Conservation (phyloP, 2,329 filamentous ascomycete species). For the Fusarium anguioides region DNA sequence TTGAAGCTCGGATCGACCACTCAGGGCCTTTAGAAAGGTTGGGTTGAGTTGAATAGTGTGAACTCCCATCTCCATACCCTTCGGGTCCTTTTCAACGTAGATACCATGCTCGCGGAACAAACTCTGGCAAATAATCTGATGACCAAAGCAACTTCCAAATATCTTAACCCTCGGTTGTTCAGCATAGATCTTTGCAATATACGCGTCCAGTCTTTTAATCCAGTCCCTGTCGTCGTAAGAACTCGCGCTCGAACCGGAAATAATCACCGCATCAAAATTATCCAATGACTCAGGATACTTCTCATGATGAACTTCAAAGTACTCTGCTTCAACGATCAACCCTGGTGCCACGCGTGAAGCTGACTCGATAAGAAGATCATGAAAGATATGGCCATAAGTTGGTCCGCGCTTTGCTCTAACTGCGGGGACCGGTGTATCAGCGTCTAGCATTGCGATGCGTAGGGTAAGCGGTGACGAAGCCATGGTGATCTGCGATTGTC, state of each 20-base stretch:
- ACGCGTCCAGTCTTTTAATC: not conserved
- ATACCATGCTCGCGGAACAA: not conserved
- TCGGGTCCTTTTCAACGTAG: not conserved
- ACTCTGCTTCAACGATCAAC: not conserved
- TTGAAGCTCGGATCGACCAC: not conserved
- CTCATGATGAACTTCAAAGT: not conserved
- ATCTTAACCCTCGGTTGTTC: not conserved
- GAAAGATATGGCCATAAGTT: not conserved
- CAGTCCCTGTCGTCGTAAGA: not conserved
- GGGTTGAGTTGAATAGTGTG: not conserved
- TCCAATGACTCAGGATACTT: not conserved
- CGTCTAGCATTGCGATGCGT: conserved; percentile 1
- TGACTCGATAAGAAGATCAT: not conserved
- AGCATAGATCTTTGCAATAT: not conserved
- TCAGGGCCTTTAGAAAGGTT: not conserved
- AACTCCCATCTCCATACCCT: not conserved
- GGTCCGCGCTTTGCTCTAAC: not conserved
- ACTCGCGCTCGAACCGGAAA: not conserved
- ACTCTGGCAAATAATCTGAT: conserved; percentile 1
- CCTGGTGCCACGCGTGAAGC: not conserved
- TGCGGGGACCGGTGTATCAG: not conserved
- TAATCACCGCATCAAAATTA: not conserved
- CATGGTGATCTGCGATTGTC: not conserved
- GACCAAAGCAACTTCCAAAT: not conserved
- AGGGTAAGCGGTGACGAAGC: not conserved